phyloP scores from a whole-genome alignment of 192 early-diverging fungal genomes.

The Dimargaris cristalligena region DNA sequence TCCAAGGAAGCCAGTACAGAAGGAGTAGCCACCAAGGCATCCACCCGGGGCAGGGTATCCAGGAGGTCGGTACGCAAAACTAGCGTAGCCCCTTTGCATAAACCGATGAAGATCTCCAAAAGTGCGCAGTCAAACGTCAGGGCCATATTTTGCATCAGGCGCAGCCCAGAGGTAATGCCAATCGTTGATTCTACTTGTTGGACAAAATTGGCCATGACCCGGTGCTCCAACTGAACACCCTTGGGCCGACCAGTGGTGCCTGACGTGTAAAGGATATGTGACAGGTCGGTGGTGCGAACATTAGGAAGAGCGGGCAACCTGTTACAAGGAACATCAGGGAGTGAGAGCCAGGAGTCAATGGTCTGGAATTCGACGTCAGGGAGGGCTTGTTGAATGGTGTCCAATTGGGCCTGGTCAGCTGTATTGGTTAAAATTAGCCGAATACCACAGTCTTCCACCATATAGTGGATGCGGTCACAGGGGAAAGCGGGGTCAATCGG shows the following conservation, averaged over 20 bases:
- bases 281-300: not conserved
- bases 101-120: not conserved
- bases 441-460: too few relatives aligned
- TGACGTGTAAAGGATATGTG: constrained; percentile 1
- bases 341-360: not conserved
- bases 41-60: too few relatives aligned
- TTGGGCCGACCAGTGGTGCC: constrained; percentile 5
- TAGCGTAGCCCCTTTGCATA: constrained; percentile 3
- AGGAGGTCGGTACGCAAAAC: not conserved
- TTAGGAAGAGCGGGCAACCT: not conserved
- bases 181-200: too few relatives aligned
- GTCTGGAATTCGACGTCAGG: too few relatives aligned
- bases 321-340: too few relatives aligned
- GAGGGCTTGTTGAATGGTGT: not conserved
- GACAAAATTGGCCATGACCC: too few relatives aligned
- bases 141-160: not conserved
- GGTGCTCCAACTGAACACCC: too few relatives aligned
- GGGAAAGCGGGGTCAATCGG: too few relatives aligned
- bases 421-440: not conserved
- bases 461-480: too few relatives aligned
- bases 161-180: not conserved
- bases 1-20: too few relatives aligned
- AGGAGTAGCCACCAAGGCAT: not conserved
- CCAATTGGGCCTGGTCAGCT: not conserved
- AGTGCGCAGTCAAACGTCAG: not conserved